These are phyloP conservation scores for Fraxinus quadrangulata DNA, from an alignment of 257 asterid genomes.

Conservation along the genomic window DNA sequence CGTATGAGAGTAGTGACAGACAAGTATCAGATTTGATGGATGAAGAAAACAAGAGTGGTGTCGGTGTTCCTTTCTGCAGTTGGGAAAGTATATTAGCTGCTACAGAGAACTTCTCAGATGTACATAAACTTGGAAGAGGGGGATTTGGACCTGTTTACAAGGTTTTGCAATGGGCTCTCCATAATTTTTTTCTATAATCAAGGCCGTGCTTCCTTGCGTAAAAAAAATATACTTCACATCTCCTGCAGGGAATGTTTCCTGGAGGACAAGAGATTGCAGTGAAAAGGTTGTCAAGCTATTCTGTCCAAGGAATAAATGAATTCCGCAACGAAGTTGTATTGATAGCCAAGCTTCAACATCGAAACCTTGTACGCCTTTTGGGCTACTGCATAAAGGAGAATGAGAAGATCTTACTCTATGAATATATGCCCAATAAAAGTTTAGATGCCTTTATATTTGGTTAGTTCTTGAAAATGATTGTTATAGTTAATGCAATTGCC, in stretches of 20 bases:
- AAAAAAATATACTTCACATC: background rate
- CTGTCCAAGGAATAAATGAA: constrained; percentile 45
- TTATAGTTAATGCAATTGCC: background rate
- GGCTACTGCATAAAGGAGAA: constrained; percentile 44
- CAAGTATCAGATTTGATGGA: constrained; percentile 29
- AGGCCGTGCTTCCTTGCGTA: background rate
- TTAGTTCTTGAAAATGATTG: constrained; percentile 18
- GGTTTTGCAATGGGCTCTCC: constrained; percentile 24
- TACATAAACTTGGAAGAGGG: constrained; percentile 61
- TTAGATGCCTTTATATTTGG: constrained; percentile 49
- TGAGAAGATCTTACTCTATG: constrained; percentile 46
- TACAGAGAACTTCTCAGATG: constrained; percentile 52
- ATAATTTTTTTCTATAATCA: background rate
- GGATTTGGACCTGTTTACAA: constrained; percentile 73
- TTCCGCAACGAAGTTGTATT: constrained; percentile 45
- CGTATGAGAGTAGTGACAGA: constrained; percentile 21
- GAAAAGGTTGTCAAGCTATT: constrained; percentile 45
- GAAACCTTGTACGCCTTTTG: constrained; percentile 48
- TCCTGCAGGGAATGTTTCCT: constrained; percentile 42
- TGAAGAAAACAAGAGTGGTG: constrained; percentile 34
- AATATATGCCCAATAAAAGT: constrained; percentile 52
- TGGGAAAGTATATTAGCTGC: constrained; percentile 46
- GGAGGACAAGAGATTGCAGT: constrained; percentile 45
- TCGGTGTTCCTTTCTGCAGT: constrained; percentile 43
- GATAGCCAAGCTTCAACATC: constrained; percentile 51